Base-by-base conservation (phyloP, 164 flowering plant genomes). In the Magnolia changhungtana region DNA sequence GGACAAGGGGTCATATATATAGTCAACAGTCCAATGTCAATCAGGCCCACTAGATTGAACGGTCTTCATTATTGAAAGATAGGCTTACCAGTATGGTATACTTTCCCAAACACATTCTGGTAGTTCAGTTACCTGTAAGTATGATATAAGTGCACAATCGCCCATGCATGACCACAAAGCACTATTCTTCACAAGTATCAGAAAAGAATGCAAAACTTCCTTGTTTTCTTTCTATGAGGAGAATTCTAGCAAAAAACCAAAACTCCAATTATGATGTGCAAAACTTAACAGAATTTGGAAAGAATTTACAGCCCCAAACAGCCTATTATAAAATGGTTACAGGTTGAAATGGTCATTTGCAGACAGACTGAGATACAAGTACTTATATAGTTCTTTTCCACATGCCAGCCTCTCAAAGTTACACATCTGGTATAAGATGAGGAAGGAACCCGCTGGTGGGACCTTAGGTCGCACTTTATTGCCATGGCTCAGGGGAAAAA, bases 401-500 rank as follows among this genome's bases (percentile, higher is more conserved):
- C 51, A 31, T 16, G 19, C 51, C 50, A 37, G 7, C 31, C 71
- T 18, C 71, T 31, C 50, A 37, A 68, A 68, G 71, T 11, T 37
- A 65, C 68, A 68, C 71, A 31, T 68, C 71, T 29, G 18, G 71
- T 68, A 24, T 31, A 68, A 68, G 71, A 9, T 11, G 9, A 3
- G 19, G 9, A 29, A 68, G 31, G 51, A 68, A 68, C 50, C 45
- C 8, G 37, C 50, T 21, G 21, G 68, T 23, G 24, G 63, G 71
- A 68, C 71, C 71, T 14, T 20, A 18, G 49, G 49, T 14, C 50
- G 27, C 50, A 18, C 71, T 68, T 80, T 76, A 73, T 80, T 76
- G 19, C 23, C 67, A 52, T 66, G 31, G 24, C 71, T 52, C n/a
- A 19, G 37, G 77, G 45, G 4, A 9, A 67, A 16, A 71, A 61